Evolutionary conservation across 2,329 filamentous ascomycete genomes (phyloP), one percentile per base, ranked within the genome.

Genomic region (Fusarium torreyae): DNA sequence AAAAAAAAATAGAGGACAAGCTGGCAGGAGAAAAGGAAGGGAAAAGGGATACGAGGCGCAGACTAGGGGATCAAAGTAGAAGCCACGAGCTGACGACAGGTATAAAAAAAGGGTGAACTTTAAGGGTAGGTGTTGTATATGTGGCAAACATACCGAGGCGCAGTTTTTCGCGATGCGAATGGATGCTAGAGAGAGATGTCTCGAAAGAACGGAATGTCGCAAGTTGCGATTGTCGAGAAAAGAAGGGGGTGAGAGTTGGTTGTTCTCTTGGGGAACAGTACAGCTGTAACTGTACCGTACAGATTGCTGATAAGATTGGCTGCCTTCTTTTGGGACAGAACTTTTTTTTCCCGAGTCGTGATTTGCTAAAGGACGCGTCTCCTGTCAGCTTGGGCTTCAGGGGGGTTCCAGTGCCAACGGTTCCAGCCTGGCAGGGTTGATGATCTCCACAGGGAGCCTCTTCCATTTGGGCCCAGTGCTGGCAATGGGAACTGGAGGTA

Each of bases 1-100:
- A 20, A 20, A n/a, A 39, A 33, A 43, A 44, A 40, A 64, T 63
- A 59, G 36, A 73, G 72, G 72, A 74, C 72, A 74, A 73, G 70
- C 57, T 74, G 72, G 66, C 72, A 68, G 56, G 36, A 56, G 46
- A 31, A 31, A 10, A 8, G 26, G 7, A 31, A 57, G 56, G 49
- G 60, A 56, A 60, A 66, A 54, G 65, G 65, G 56, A 60, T 45
- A 56, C 53, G 55, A 70, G 67, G 67, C 67, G 56, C 54, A 62
- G 43, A 40, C 46, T 59, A 65, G 10, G 28, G 28, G 28, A 60
- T 52, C 31, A 65, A 65, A 46, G 20, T n/a, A 36, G 39, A 66
- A 54, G 57, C 66, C 54, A 68, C 54, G 26, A 51, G 57, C 50
- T 58, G 57, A 59, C 45, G 42, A 51, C 20, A 55, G 40, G 31